A percentile compares a stretch with the other conserved stretches of the same genome.
These are phyloP conservation scores for Beauveria bassiana DNA, from an alignment of 2,329 filamentous ascomycete genomes.

Conservation along the genomic window DNA sequence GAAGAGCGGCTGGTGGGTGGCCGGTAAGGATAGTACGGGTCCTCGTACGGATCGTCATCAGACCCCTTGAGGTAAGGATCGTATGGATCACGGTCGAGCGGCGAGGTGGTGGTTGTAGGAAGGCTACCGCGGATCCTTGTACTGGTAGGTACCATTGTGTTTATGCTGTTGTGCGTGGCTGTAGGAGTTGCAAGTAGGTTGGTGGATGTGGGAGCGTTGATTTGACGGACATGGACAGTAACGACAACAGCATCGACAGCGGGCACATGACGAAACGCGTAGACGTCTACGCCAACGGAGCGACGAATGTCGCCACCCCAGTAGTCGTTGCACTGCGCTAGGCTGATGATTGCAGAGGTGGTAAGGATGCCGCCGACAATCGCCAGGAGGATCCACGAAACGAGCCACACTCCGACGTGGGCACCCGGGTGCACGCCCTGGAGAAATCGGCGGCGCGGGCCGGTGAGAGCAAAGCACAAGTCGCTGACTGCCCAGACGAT, in stretches of 20 bases:
- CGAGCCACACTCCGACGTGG: slow-evolving; percentile 34
- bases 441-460: slow-evolving; percentile 23
- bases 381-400: slow-evolving; percentile 31
- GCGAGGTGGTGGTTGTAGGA: background rate
- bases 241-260: background rate
- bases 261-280: background rate
- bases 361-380: slow-evolving; percentile 18
- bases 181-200: background rate
- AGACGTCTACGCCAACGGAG: background rate
- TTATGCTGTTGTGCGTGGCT: background rate
- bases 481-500: slow-evolving; percentile 33
- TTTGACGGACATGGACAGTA: background rate
- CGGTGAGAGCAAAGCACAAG: slow-evolving; percentile 22
- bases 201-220: background rate
- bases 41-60: background rate
- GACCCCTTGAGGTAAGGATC: too few relatives aligned
- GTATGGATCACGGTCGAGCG: background rate
- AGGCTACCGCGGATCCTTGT: background rate
- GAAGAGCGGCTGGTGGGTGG: background rate
- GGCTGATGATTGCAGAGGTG: slow-evolving; percentile 5
- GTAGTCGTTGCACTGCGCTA: slow-evolving; percentile 10
- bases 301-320: background rate
- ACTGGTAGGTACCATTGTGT: background rate
- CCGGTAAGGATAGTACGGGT: background rate
- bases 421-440: slow-evolving; percentile 35